Evolutionary conservation across 176 grass and related monocot genomes (phyloP).

Genomic region (Themeda triandra): DNA sequence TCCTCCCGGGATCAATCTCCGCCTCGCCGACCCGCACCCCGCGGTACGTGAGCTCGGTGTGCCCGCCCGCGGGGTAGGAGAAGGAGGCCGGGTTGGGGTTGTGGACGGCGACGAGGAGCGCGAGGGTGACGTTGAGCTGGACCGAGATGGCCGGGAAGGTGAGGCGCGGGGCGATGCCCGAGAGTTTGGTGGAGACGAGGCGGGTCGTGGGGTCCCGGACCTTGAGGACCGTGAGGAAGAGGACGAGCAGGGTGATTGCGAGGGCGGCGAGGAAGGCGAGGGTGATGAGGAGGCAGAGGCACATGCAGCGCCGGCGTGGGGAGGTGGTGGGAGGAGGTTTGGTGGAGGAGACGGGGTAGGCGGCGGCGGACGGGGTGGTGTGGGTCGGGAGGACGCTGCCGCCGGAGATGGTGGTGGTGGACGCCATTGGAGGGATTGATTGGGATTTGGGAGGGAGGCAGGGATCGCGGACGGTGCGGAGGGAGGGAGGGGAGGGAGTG

Average conservation of each 20-base stretch:
- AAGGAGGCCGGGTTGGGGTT: slow-evolving; percentile 70
- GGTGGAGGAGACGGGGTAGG: neutral
- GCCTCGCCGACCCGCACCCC: neutral
- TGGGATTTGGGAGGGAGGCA: too few species aligned
- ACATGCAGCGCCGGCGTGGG: slow-evolving; percentile 23
- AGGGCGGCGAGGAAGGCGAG: slow-evolving; percentile 26
- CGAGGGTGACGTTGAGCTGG: slow-evolving; percentile 58
- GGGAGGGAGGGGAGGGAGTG: too few species aligned
- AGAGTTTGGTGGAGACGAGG: slow-evolving; percentile 36
- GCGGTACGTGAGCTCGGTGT: slow-evolving; percentile 41
- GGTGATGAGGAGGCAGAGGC: slow-evolving; percentile 17
- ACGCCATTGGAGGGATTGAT: too few species aligned
- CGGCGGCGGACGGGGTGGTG: neutral
- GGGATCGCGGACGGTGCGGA: too few species aligned
- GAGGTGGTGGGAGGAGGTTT: neutral
- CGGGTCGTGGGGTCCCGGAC: slow-evolving; percentile 43
- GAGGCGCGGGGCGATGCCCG: slow-evolving; percentile 41
- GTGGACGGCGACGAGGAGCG: slow-evolving; percentile 33
- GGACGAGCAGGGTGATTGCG: slow-evolving; percentile 33
- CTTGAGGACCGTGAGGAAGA: slow-evolving; percentile 54
- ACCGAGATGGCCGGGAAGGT: slow-evolving; percentile 2
- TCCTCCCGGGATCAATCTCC: neutral
- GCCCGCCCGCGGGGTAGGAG: slow-evolving; percentile 28
- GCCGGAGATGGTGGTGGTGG: neutral
- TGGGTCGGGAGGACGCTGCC: slow-evolving; percentile 15